Conservation (phyloP, 2,329 filamentous ascomycete genomes). For the Sarocladiaceae sp. region DNA sequence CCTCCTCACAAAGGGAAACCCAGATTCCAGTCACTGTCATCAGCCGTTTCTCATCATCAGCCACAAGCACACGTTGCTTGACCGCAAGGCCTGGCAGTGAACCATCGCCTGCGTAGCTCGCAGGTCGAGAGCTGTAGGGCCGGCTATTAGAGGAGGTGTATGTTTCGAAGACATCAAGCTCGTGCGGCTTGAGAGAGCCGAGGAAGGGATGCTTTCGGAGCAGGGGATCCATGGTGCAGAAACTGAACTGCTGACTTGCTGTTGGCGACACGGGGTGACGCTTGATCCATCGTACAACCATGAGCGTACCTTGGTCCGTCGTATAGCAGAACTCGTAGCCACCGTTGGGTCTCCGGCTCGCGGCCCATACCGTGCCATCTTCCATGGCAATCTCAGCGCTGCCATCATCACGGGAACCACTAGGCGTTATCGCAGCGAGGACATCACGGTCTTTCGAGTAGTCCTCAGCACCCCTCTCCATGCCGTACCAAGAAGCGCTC, state of each 20-base stretch:
- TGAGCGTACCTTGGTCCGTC: slow-evolving; percentile 52
- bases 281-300: slow-evolving; percentile 67
- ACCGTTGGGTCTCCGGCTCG: slow-evolving; percentile 46
- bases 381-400: slow-evolving; percentile 63
- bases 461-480: slow-evolving; percentile 32
- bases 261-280: background rate
- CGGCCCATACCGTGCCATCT: slow-evolving; percentile 57
- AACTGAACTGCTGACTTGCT: slow-evolving; percentile 26
- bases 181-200: slow-evolving; percentile 59
- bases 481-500: slow-evolving; percentile 22
- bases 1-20: slow-evolving; percentile 28
- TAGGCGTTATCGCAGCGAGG: slow-evolving; percentile 65
- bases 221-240: slow-evolving; percentile 69
- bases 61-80: slow-evolving; percentile 21
- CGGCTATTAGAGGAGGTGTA: slow-evolving; percentile 39
- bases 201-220: slow-evolving; percentile 70
- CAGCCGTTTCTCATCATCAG: slow-evolving; percentile 28
- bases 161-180: slow-evolving; percentile 64
- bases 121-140: background rate
- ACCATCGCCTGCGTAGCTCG: slow-evolving; percentile 1
- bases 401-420: slow-evolving; percentile 43
- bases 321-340: slow-evolving; percentile 63
- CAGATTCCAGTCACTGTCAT: slow-evolving; percentile 35
- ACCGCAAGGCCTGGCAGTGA: background rate
- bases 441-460: slow-evolving; percentile 47